Evolutionary conservation across 2,329 filamentous ascomycete species (phyloP).

Genomic region (Curvularia sp.): DNA sequence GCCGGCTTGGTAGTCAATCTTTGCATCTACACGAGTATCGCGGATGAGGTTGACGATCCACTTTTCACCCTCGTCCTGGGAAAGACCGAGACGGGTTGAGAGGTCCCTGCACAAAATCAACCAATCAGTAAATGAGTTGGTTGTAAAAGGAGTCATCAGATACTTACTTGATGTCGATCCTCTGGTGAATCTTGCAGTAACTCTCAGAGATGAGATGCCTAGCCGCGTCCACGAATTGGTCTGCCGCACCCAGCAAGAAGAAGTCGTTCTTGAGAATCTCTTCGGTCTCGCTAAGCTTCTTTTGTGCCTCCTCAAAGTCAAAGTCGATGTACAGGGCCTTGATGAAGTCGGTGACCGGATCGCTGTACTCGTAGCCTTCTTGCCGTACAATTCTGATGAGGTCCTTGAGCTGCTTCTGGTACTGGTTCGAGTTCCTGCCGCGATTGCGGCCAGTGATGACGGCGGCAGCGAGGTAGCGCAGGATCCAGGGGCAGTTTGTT

Average conservation of each 20-base stretch:
- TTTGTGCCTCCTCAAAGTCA: slow-evolving; percentile 95
- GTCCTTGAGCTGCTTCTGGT: slow-evolving; percentile 99
- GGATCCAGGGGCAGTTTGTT: slow-evolving; percentile 94
- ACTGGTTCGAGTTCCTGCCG: slow-evolving; percentile 78
- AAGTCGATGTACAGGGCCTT: slow-evolving; percentile 96
- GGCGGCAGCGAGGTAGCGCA: slow-evolving; percentile 90
- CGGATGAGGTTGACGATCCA: slow-evolving; percentile 99
- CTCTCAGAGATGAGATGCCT: slow-evolving; percentile 97
- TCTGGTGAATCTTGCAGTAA: slow-evolving; percentile 99
- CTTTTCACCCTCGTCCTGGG: slow-evolving; percentile 96
- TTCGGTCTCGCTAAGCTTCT: slow-evolving; percentile 85
- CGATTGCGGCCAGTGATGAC: slow-evolving; percentile 86
- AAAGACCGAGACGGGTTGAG: slow-evolving; percentile 87
- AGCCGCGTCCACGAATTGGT: slow-evolving; percentile 91
- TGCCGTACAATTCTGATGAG: slow-evolving; percentile 94
- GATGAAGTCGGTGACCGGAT: slow-evolving; percentile 95
- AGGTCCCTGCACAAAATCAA: slow-evolving; percentile 71
- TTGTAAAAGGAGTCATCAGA: neutral
- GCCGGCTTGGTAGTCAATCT: slow-evolving; percentile 99
- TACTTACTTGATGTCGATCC: slow-evolving; percentile 89
- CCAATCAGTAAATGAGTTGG: slow-evolving; percentile 20
- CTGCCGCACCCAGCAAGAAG: slow-evolving; percentile 85
- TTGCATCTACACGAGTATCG: slow-evolving; percentile 95
- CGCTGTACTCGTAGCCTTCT: slow-evolving; percentile 96
- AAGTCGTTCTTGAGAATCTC: slow-evolving; percentile 92